Evolutionary conservation across 2,329 filamentous ascomycete genomes (phyloP), one percentile per base, ranked within the genome.

Genomic region (Ophiostoma novo-ulmi): DNA sequence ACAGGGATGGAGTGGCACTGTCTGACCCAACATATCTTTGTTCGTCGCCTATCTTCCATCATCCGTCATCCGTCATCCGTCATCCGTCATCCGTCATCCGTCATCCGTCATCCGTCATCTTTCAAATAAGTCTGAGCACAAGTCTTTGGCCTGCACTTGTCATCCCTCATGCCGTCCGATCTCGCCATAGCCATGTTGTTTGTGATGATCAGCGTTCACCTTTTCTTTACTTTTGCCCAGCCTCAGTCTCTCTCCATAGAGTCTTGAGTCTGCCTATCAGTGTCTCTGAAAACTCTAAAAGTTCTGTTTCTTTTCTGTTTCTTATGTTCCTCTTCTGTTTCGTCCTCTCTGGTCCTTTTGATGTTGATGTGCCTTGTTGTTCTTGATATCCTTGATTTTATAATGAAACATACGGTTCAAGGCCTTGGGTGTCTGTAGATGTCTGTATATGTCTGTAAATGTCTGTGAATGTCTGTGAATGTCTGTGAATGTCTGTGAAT

Each of bases 341-440:
- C 44, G 14, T 48, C 20, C 44, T 48, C 17, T 17, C 44, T 48
- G 44, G 44, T 58, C 17, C 52, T 58, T 58, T 26, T 13, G 5
- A 3, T 26, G 8, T 2, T 58, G 52, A 14, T 58, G 11, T 26
- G 48, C 20, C 5, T 48, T 26, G 11, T 26, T 55, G n/a, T 22
- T 58, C 22, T 22, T 58, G n/a, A 58, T 58, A 58, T 11, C 52
- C 52, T 58, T 58, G 52, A 58, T 58, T 58, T 58, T 31, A 14
- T 10, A 31, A 26, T 58, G 52, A 58, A 26, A 58, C 52, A 22
- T 58, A 58, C n/a, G n/a, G 52, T 31, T 26, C 7, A 31, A 31
- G 31, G 31, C 31, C 31, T 26, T 10, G 6, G 8, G 13, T 58
- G n/a, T 58, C 39, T 44, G 31, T 31, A 31, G 38, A 10, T 11